Conservation (phyloP, 2,329 filamentous ascomycete species). For the Apiospora arundinis region DNA sequence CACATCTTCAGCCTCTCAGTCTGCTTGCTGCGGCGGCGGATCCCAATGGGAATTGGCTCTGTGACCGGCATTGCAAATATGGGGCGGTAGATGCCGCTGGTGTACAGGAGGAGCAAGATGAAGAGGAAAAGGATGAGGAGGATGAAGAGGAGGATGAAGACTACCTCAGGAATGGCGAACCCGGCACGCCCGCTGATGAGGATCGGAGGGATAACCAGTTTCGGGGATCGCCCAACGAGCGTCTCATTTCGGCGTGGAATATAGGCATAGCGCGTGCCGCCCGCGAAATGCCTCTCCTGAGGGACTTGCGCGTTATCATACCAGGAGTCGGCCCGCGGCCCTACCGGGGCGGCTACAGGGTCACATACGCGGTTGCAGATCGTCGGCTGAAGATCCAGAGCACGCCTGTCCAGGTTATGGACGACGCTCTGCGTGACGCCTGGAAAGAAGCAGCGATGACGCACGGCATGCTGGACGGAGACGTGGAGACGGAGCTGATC, state of each 20-base stretch:
- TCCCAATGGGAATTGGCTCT: neutral
- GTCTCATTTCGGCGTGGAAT: neutral
- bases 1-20: neutral
- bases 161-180: neutral
- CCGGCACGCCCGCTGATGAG: neutral
- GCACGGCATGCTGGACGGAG: neutral
- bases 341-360: neutral
- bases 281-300: neutral
- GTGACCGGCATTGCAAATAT: neutral
- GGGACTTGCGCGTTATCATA: neutral
- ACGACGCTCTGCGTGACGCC: neutral
- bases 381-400: neutral
- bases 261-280: neutral
- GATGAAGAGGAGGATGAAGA: neutral
- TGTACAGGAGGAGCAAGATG: too few relatives aligned
- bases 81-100: neutral
- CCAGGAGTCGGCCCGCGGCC: neutral
- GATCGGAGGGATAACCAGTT: neutral
- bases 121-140: too few relatives aligned
- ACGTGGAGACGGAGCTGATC: neutral
- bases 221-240: neutral
- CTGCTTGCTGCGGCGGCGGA: neutral
- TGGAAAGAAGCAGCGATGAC: slow-evolving; percentile 2
- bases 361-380: neutral
- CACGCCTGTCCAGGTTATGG: neutral